phyloP scores from a whole-genome alignment of 257 asterid genomes.

The Rubia yunnanensis region DNA sequence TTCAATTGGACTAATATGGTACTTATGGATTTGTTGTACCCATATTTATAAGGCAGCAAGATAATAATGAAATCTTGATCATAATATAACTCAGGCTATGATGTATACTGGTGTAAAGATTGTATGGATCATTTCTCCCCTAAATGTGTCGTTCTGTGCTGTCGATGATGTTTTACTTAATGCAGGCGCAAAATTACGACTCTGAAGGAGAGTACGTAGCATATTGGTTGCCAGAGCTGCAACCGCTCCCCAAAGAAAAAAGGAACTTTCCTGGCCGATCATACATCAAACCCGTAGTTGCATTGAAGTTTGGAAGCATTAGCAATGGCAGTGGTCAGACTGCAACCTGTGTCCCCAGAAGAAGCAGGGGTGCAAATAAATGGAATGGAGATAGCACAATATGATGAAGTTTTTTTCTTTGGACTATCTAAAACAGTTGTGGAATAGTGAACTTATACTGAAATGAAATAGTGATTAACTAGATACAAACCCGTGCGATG shows the following conservation, averaged over 20 bases:
- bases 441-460: too few relatives aligned
- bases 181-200: slow-evolving; percentile 85
- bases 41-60: too few relatives aligned
- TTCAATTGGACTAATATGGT: too few relatives aligned
- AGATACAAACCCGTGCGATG: too few relatives aligned
- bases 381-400: slow-evolving; percentile 23
- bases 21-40: too few relatives aligned
- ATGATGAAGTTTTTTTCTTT: slow-evolving; percentile 3
- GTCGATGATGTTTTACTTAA: not conserved
- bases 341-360: slow-evolving; percentile 24
- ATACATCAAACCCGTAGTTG: slow-evolving; percentile 57
- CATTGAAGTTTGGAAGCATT: slow-evolving; percentile 57
- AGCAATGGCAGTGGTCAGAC: slow-evolving; percentile 25
- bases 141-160: not conserved
- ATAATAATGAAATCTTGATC: too few relatives aligned
- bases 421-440: too few relatives aligned
- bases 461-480: too few relatives aligned
- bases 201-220: slow-evolving; percentile 80
- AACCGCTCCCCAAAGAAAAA: slow-evolving; percentile 58
- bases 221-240: slow-evolving; percentile 70
- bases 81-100: too few relatives aligned
- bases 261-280: slow-evolving; percentile 58
- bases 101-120: not conserved
- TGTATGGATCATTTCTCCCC: not conserved
- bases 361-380: slow-evolving; percentile 26